Conservation (phyloP, 345 rosid genomes). For the Eucalyptus cloeziana region DNA sequence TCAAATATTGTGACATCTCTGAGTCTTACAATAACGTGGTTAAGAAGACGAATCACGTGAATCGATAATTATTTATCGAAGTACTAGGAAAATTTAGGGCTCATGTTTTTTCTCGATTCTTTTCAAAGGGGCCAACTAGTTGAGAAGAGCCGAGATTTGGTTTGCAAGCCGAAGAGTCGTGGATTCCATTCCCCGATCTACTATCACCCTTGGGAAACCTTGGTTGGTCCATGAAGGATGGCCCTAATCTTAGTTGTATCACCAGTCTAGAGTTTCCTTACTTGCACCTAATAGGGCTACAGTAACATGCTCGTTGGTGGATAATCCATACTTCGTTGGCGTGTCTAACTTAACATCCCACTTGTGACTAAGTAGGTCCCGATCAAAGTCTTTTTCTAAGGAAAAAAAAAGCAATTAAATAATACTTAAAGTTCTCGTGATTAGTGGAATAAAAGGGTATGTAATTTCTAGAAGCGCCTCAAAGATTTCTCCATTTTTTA, state of each 20-base stretch:
- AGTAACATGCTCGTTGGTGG: neutral
- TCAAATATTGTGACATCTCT: neutral
- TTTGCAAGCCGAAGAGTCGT: neutral
- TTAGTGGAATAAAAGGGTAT: neutral
- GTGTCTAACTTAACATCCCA: neutral
- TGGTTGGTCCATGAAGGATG: neutral
- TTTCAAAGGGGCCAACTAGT: neutral
- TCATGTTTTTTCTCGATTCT: neutral
- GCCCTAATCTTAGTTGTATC: neutral
- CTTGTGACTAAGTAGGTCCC: neutral
- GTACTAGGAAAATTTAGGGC: neutral
- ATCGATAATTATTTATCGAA: neutral
- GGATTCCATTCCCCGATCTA: neutral
- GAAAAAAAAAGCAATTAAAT: neutral
- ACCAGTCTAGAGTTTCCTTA: neutral
- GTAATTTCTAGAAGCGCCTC: neutral
- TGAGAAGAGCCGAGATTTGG: neutral
- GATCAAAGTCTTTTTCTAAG: neutral
- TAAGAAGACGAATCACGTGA: neutral
- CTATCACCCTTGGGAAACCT: neutral
- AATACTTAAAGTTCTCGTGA: neutral
- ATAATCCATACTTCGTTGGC: neutral
- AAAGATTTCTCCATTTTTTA: neutral
- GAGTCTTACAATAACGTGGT: neutral
- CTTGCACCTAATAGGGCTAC: neutral